Evolutionary conservation across 2,329 filamentous ascomycete species (phyloP), one percentile per base, ranked within the genome.

Genomic region (Fusarium chaquense): DNA sequence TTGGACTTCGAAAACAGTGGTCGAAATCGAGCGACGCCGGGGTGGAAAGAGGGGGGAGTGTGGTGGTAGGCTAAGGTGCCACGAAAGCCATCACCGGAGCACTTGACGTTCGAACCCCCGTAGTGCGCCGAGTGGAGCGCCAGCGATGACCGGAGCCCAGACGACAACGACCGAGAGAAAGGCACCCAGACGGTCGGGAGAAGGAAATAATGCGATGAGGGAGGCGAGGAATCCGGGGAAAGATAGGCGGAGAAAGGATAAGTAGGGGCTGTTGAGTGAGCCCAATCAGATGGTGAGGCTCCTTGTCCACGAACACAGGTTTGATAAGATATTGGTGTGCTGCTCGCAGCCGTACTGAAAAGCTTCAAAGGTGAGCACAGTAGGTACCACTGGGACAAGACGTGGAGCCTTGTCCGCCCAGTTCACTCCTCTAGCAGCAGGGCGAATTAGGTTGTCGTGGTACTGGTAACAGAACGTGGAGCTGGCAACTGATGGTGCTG

Each of bases 51-150:
- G 76, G 76, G 50, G 71, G 73, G 73, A 74, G 73, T 73, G 73
- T 75, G 73, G 75, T 73, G 73, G 74, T 70, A 76, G 72, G 69
- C 75, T 76, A 78, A 71, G 71, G 77, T 79, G 77, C 70, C 77
- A 79, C 78, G 71, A 74, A 73, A 73, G 72, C 74, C 76, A 77
- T 77, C 73, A 73, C 73, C 71, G 70, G 76, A 73, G 72, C 69
- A 74, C 71, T 70, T 49, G 43, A 65, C 64, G 72, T 71, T 67
- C 64, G 68, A 65, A 75, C 71, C 68, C 71, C 73, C 63, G 73
- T 71, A 72, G 65, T 73, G 71, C 67, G 70, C 58, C 66, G 72
- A 73, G 72, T 73, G 74, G 71, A 74, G 71, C 64, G 63, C 69
- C 68, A 72, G 73, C 46, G 69, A 69, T 52, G 67, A 62, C 64